Base-by-base conservation (phyloP, 371 early-diverging fungal species). In the Parasitella parasitica region DNA sequence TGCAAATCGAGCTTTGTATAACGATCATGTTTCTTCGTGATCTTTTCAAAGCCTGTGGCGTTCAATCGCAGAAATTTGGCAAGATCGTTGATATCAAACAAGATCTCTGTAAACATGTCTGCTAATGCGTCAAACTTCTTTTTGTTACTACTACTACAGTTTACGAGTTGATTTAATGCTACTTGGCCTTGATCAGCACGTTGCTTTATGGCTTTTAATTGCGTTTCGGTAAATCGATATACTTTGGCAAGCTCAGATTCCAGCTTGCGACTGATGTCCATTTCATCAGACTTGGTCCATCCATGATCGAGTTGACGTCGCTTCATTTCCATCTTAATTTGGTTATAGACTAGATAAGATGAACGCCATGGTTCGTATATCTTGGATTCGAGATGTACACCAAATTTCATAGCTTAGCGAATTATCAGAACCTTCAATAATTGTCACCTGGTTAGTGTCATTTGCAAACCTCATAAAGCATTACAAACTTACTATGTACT, bases 11-110 rank as follows among this genome's bases (percentile, higher is more conserved):
- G 88, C 13, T 83, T 72, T 4, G 96, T 95, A 76, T 91, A 90
- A 62, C 94, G 94, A 77, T 98, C 98, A 70, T 97, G 97, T 78
- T 97, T 96, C 77, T 97, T 97, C 67, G 97, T 82, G 57, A 97
- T 89, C 82, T 96, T 98, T 59, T 95, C 83, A 71, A 98, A 97
- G 12, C 94, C 99, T 16, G 95, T 88, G 60, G 90, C 90, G 83
- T 99, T 99, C 54, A 98, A 75, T 9, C 96, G 90, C 12, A 92
- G 88, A 76, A 92, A 99, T 72, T 92, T 92, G 48, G 95, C 88
- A 24, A 97, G 83, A 64, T 95, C 94, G 63, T 90, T 92, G 39
- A 94, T 84, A 64, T 96, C 95, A 58, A 81, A 78, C 11, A 92
- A 84, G 54, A 94, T 87, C 28, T 84, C 81, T 59, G 90, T 83